Conservation (phyloP, 2,329 filamentous ascomycete species). For the Aphanoascus verrucosus region DNA sequence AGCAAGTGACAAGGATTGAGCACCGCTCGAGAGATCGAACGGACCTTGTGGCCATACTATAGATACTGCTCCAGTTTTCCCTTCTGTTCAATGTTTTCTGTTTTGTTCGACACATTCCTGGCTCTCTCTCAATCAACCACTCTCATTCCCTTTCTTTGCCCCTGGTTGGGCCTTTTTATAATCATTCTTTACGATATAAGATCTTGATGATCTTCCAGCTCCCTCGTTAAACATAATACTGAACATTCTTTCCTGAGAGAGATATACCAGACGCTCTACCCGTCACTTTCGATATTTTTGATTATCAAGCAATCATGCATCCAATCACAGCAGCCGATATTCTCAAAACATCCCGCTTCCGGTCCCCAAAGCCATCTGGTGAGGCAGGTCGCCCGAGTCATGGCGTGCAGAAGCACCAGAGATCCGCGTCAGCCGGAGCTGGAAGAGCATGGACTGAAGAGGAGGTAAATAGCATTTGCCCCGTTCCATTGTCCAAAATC, state of each 20-base stretch:
- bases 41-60: not conserved
- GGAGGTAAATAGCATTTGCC: slow-evolving; percentile 48
- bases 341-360: slow-evolving; percentile 9
- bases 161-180: slow-evolving; percentile 42
- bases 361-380: slow-evolving; percentile 3
- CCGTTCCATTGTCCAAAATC: not conserved
- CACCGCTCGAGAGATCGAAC: slow-evolving; percentile 7
- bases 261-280: not conserved
- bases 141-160: slow-evolving; percentile 40
- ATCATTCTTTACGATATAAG: slow-evolving; percentile 12
- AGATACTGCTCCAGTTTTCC: slow-evolving; percentile 10
- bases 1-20: slow-evolving; percentile 11
- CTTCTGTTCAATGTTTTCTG: slow-evolving; percentile 10
- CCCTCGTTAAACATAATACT: slow-evolving; percentile 7
- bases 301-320: slow-evolving; percentile 3
- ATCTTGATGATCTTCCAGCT: slow-evolving; percentile 18
- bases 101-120: slow-evolving; percentile 10
- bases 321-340: slow-evolving; percentile 9
- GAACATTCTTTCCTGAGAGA: not conserved
- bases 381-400: not conserved
- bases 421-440: slow-evolving; percentile 59
- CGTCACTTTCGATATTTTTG: not conserved
- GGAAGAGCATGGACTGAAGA: slow-evolving; percentile 77
- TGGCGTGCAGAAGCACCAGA: slow-evolving; percentile 54
- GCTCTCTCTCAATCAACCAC: not conserved